A percentile compares a stretch with the other conserved stretches of the same genome.
phyloP scores from a whole-genome alignment of 805 yeast species.

The Vanderwaltozyma yarrowii region DNA sequence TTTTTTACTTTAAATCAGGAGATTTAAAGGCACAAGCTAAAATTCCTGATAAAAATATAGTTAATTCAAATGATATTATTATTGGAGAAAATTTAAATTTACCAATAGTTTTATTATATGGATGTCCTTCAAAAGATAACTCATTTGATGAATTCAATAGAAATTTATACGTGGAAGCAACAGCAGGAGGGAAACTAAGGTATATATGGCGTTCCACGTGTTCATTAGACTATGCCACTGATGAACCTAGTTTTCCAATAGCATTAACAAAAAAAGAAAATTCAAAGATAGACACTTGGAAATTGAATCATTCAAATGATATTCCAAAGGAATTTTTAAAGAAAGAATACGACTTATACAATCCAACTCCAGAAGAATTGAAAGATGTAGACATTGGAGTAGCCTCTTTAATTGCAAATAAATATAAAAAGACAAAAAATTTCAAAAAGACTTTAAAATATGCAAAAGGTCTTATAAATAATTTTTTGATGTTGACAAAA shows the following conservation, averaged over 20 bases:
- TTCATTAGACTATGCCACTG: constrained; percentile 6
- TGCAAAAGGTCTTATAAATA: constrained; percentile 32
- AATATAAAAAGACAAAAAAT: constrained; percentile 23
- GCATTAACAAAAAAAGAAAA: constrained; percentile 19
- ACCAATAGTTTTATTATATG: constrained; percentile 59
- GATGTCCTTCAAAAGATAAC: constrained; percentile 41
- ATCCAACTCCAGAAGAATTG: constrained; percentile 18
- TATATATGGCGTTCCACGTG: constrained; percentile 68
- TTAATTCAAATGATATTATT: constrained; percentile 49
- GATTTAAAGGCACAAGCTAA: constrained; percentile 19
- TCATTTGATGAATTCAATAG: constrained; percentile 47
- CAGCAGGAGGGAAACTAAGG: constrained; percentile 48
- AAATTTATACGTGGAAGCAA: constrained; percentile 49
- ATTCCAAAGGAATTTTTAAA: constrained; percentile 34
- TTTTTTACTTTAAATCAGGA: constrained; percentile 66
- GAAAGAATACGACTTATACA: constrained; percentile 26
- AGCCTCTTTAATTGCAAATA: constrained; percentile 39
- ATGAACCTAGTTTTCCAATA: constrained; percentile 18
- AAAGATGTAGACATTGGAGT: constrained; percentile 55
- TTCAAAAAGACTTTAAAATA: constrained; percentile 28
- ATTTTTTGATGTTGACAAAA: constrained; percentile 29
- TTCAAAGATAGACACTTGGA: constrained; percentile 29
- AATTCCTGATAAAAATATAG: constrained; percentile 10
- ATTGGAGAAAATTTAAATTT: constrained; percentile 40
- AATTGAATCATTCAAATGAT: constrained; percentile 8